A percentile compares a stretch with the other conserved stretches of the same genome.
These are phyloP conservation scores for Nitzschia inconspicua DNA, from an alignment of 108 stramenopile genomes.

Conservation along the genomic window DNA sequence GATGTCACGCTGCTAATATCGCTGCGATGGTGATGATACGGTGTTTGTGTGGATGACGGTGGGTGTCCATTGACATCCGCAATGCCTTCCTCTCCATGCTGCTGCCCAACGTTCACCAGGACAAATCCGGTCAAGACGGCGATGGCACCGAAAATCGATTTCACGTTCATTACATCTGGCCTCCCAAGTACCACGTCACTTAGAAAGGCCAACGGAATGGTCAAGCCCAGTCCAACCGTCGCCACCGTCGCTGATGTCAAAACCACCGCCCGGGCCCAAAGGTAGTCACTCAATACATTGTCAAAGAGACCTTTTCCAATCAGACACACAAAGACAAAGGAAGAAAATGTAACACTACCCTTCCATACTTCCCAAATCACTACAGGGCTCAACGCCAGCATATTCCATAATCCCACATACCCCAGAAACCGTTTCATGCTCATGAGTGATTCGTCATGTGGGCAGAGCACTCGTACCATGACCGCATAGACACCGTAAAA, in stretches of 20 bases:
- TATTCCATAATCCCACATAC: slow-evolving; percentile 85
- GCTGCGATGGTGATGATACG: too few species aligned
- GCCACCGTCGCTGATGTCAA: slow-evolving; percentile 96
- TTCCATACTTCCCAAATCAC: slow-evolving; percentile 45
- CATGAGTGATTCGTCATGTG: slow-evolving; percentile 68
- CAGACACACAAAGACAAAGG: slow-evolving; percentile 59
- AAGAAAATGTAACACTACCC: slow-evolving; percentile 25
- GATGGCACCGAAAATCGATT: slow-evolving; percentile 61
- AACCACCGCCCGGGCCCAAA: slow-evolving; percentile 95
- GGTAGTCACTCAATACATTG: slow-evolving; percentile 88
- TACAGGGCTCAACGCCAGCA: slow-evolving; percentile 56
- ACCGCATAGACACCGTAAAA: slow-evolving; percentile 86
- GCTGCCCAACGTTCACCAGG: slow-evolving; percentile 67
- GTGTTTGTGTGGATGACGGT: too few species aligned
- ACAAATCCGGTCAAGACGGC: slow-evolving; percentile 72
- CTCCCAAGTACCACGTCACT: slow-evolving; percentile 65
- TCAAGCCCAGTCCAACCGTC: slow-evolving; percentile 93
- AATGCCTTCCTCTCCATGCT: slow-evolving; percentile 17
- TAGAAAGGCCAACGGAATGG: slow-evolving; percentile 92
- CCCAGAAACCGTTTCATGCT: slow-evolving; percentile 92
- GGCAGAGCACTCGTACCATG: slow-evolving; percentile 67
- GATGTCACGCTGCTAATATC: too few species aligned
- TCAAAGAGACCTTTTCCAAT: slow-evolving; percentile 79
- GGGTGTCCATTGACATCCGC: too few species aligned
- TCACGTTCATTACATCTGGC: slow-evolving; percentile 26